phyloP scores from a whole-genome alignment of 2,329 filamentous ascomycete genomes.

The Triangularia verruculosa region DNA sequence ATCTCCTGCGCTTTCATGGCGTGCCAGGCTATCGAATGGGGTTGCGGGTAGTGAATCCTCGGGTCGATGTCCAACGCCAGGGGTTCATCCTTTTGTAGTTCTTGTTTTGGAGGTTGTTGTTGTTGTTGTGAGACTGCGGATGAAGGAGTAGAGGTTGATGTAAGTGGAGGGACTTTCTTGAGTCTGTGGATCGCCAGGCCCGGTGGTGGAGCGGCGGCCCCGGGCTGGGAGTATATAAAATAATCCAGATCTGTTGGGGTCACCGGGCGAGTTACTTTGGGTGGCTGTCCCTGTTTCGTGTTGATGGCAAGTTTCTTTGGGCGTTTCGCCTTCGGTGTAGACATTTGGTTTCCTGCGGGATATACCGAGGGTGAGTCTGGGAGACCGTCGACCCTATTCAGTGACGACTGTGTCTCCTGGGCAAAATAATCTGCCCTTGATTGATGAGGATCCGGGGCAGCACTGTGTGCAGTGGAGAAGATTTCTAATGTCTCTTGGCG shows the following conservation, averaged over 20 bases:
- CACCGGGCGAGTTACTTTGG: constrained; percentile 1
- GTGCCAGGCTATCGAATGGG: constrained; percentile 45
- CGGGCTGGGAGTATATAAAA: constrained; percentile 17
- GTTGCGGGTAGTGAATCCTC: constrained; percentile 45
- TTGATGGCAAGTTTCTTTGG: background rate
- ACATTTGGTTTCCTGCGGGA: background rate
- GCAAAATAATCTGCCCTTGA: background rate
- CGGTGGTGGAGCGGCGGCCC: constrained; percentile 19
- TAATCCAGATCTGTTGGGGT: constrained; percentile 13
- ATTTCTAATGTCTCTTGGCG: background rate
- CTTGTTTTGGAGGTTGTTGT: constrained; percentile 11
- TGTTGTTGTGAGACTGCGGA: constrained; percentile 3
- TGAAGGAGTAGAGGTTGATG: background rate
- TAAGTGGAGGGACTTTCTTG: background rate
- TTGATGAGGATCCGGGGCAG: background rate
- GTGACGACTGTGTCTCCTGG: background rate
- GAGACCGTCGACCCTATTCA: background rate
- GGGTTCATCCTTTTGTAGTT: constrained; percentile 30
- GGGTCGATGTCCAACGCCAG: constrained; percentile 50
- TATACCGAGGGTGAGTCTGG: background rate
- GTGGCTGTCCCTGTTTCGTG: background rate
- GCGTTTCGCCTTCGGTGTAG: background rate
- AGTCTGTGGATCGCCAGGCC: background rate
- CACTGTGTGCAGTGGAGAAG: background rate
- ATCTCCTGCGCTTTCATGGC: constrained; percentile 50